These are phyloP conservation scores for Symmetrospora coprosmae DNA, from an alignment of 768 basidiomycete species.

Conservation along the genomic window DNA sequence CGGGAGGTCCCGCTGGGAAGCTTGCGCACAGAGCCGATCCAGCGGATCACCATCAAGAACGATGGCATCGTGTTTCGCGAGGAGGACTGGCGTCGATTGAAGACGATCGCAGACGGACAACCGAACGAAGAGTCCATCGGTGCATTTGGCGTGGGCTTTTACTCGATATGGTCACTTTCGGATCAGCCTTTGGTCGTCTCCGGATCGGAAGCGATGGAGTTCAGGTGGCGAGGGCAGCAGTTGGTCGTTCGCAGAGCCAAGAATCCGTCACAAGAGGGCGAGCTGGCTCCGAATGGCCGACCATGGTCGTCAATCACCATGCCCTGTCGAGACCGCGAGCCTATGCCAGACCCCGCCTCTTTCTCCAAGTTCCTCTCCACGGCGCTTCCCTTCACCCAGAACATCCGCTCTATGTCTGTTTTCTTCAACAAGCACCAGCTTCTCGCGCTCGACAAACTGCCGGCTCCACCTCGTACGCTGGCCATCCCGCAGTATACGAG, in stretches of 20 bases:
- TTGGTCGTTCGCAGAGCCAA: slow-evolving; percentile 36
- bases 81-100: slow-evolving; percentile 30
- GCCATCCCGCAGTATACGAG: slow-evolving; percentile 1
- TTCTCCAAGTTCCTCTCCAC: slow-evolving; percentile 78
- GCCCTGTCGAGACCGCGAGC: slow-evolving; percentile 61
- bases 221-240: slow-evolving; percentile 66
- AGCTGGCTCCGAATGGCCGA: slow-evolving; percentile 27
- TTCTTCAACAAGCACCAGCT: slow-evolving; percentile 57
- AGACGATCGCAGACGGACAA: slow-evolving; percentile 63
- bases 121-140: slow-evolving; percentile 91
- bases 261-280: slow-evolving; percentile 32
- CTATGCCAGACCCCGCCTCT: slow-evolving; percentile 67
- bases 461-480: slow-evolving; percentile 46
- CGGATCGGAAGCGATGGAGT: slow-evolving; percentile 76
- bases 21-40: slow-evolving; percentile 46
- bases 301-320: slow-evolving; percentile 83
- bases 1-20: not conserved
- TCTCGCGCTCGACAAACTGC: slow-evolving; percentile 45
- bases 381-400: slow-evolving; percentile 81
- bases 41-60: slow-evolving; percentile 57
- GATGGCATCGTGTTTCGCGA: slow-evolving; percentile 68
- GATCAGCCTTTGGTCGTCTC: slow-evolving; percentile 40
- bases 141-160: slow-evolving; percentile 43
- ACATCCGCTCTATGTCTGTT: slow-evolving; percentile 60
- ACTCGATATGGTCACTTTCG: slow-evolving; percentile 33